Percentiles rank a stretch among this genome's conserved stretches.
Evolutionary conservation across 1,284 basidiomycete genomes (phyloP).

Genomic region (Gastroboletus turbinatus): DNA sequence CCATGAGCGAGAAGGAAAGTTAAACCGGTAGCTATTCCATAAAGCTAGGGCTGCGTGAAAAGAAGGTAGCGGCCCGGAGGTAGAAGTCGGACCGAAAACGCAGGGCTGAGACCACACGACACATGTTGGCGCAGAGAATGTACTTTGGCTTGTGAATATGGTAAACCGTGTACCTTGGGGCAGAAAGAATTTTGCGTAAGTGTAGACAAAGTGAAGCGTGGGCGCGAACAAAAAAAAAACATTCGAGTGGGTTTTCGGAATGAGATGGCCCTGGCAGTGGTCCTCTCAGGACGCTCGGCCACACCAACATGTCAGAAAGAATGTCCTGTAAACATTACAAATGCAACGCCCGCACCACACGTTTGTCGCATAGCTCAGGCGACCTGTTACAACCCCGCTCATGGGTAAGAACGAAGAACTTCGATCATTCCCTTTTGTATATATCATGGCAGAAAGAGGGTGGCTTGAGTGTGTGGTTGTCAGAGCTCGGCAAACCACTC

Average conservation of each 20-base stretch:
- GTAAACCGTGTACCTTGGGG: background rate
- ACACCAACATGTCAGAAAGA: slow-evolving; percentile 13
- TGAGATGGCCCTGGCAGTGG: background rate
- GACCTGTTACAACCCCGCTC: slow-evolving; percentile 9
- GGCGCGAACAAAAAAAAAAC: slow-evolving; percentile 4
- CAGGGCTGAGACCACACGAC: slow-evolving; percentile 4
- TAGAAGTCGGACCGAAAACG: slow-evolving; percentile 1
- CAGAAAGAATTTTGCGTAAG: slow-evolving; percentile 1
- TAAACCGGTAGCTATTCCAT: background rate
- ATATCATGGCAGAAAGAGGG: slow-evolving; percentile 17
- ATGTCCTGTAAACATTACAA: slow-evolving; percentile 7
- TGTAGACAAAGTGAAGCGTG: background rate
- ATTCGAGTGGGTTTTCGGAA: background rate
- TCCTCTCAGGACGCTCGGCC: background rate
- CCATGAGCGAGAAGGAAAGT: background rate
- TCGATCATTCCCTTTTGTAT: slow-evolving; percentile 15
- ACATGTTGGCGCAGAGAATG: slow-evolving; percentile 2
- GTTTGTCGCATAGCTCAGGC: slow-evolving; percentile 11
- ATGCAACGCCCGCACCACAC: slow-evolving; percentile 20
- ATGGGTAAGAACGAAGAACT: background rate
- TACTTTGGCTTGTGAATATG: slow-evolving; percentile 1
- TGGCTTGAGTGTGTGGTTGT: slow-evolving; percentile 11
- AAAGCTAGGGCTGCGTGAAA: slow-evolving; percentile 1
- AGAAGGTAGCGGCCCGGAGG: slow-evolving; percentile 1
- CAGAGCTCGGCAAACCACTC: slow-evolving; percentile 20